phyloP scores from a whole-genome alignment of 768 basidiomycete genomes.

The Hortiboletus campestris region DNA sequence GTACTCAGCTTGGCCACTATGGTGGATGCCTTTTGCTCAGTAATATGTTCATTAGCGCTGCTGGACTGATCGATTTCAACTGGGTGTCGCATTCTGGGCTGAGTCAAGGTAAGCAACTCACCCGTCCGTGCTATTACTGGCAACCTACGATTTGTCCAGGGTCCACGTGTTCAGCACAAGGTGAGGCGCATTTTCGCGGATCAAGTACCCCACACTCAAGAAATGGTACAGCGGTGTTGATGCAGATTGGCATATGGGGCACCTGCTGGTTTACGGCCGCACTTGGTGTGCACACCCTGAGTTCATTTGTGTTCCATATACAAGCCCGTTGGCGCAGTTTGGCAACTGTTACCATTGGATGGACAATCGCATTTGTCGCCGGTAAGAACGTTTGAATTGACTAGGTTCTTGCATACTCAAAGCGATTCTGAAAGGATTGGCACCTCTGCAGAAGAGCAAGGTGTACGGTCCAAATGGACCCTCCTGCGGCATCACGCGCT shows the following conservation, averaged over 20 bases:
- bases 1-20: slow-evolving; percentile 69
- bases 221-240: slow-evolving; percentile 44
- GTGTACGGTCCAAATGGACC: slow-evolving; percentile 54
- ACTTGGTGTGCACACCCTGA: slow-evolving; percentile 68
- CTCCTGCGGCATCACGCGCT: slow-evolving; percentile 49
- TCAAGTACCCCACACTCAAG: neutral
- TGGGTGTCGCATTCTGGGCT: slow-evolving; percentile 50
- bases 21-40: slow-evolving; percentile 60
- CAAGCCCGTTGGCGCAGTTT: slow-evolving; percentile 49
- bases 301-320: slow-evolving; percentile 56
- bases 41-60: slow-evolving; percentile 50
- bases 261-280: slow-evolving; percentile 63
- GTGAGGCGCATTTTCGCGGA: slow-evolving; percentile 32
- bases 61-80: slow-evolving; percentile 52
- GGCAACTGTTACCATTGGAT: slow-evolving; percentile 47
- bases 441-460: slow-evolving; percentile 36
- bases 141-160: slow-evolving; percentile 33
- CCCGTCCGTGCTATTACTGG: neutral
- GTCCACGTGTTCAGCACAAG: slow-evolving; percentile 55
- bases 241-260: slow-evolving; percentile 61
- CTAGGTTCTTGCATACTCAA: neutral
- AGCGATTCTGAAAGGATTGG: slow-evolving; percentile 28
- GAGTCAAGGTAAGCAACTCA: slow-evolving; percentile 41
- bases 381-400: slow-evolving; percentile 40
- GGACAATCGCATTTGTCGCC: slow-evolving; percentile 46